Evolutionary conservation across 169 alveolate genomes (phyloP).

Genomic region (Besnoitia besnoiti): DNA sequence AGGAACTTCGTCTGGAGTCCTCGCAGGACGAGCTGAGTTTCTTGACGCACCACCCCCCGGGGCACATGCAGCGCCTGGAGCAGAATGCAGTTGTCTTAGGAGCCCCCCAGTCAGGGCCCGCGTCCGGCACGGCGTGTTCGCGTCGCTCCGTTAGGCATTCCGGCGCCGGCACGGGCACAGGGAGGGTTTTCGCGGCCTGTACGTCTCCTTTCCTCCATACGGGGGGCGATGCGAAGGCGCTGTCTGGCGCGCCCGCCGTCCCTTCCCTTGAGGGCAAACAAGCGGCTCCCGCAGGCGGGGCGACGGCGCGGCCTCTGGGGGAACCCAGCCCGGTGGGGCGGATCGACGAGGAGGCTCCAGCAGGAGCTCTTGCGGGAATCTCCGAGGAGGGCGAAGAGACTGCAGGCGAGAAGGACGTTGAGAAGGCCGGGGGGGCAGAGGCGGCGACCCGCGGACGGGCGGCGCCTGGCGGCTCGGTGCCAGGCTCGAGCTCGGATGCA

Average conservation of each 20-base stretch:
- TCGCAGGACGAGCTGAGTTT: constrained; percentile 48
- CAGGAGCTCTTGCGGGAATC: background rate
- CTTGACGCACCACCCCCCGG: constrained; percentile 27
- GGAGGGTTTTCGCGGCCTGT: no score
- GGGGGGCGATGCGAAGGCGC: no score
- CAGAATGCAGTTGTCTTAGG: background rate
- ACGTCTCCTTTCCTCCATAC: no score
- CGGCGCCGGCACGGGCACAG: background rate
- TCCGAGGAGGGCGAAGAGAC: background rate
- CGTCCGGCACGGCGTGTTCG: background rate
- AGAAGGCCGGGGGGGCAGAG: background rate
- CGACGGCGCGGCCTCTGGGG: background rate
- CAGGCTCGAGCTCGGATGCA: background rate
- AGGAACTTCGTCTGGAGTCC: constrained; percentile 46
- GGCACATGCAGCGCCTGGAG: constrained; percentile 29
- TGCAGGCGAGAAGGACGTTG: constrained; percentile 31
- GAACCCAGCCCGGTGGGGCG: background rate
- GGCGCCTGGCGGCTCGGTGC: background rate
- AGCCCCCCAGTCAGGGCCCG: background rate
- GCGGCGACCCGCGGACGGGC: constrained; percentile 27
- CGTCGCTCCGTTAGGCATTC: background rate
- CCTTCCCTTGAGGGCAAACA: no score
- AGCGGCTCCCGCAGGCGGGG: background rate
- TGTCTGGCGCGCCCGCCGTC: no score
- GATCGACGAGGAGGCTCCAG: constrained; percentile 12